Conservation (phyloP, 139 green algal genomes). For the Volvox reticuliferus region DNA sequence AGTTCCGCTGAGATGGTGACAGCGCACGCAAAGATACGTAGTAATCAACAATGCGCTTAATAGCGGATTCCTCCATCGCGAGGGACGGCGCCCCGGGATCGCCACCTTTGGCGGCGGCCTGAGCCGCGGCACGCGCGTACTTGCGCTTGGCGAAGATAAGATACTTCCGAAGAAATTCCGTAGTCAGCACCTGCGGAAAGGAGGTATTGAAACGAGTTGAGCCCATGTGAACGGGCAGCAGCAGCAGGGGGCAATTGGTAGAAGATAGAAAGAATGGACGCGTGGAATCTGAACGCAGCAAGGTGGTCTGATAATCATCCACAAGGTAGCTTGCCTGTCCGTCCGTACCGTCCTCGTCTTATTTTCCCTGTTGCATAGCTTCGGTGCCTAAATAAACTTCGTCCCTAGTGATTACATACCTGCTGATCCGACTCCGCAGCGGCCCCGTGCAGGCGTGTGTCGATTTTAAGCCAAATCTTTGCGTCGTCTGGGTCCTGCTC, state of each 20-base stretch:
- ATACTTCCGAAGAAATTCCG: constrained; percentile 83
- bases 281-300: too few relatives aligned
- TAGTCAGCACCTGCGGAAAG: constrained; percentile 66
- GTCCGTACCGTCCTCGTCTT: too few relatives aligned
- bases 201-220: too few relatives aligned
- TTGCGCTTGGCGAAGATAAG: constrained; percentile 76
- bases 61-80: constrained; percentile 51
- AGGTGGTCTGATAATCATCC: too few relatives aligned
- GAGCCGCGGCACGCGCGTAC: constrained; percentile 40
- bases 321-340: too few relatives aligned
- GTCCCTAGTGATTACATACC: too few relatives aligned
- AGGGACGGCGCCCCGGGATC: neutral
- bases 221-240: too few relatives aligned
- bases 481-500: constrained; percentile 27
- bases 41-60: constrained; percentile 85
- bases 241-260: too few relatives aligned
- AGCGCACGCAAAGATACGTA: constrained; percentile 85
- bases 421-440: constrained; percentile 33
- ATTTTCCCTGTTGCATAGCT: too few relatives aligned
- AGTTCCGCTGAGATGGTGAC: constrained; percentile 34
- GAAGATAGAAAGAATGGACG: too few relatives aligned
- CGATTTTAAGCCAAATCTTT: constrained; percentile 82
- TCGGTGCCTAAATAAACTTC: too few relatives aligned
- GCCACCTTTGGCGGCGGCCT: constrained; percentile 32
- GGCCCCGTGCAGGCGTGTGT: constrained; percentile 81